phyloP scores from a whole-genome alignment of 495 filamentous ascomycete species.

The Penicillium samsonianum region DNA sequence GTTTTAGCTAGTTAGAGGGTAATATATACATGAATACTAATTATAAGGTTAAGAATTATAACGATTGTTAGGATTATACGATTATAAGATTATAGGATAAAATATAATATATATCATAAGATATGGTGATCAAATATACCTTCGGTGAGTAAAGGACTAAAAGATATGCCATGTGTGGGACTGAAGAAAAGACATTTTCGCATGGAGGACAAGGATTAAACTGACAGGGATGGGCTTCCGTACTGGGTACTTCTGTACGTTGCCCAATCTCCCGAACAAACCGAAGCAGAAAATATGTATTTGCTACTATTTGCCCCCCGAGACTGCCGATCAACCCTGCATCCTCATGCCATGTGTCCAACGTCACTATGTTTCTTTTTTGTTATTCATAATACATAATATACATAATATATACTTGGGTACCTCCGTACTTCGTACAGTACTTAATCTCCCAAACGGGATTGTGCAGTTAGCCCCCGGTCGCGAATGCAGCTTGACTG shows the following conservation, averaged over 20 bases:
- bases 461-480: conserved; percentile 15
- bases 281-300: not conserved
- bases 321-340: conserved; percentile 7
- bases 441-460: conserved; percentile 4
- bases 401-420: not conserved
- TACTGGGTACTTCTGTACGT: not conserved
- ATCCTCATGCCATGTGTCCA: conserved; percentile 22
- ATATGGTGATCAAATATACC: not conserved
- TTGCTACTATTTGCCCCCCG: not conserved
- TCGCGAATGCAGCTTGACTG: conserved; percentile 19
- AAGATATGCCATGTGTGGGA: conserved; percentile 7
- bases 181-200: not conserved
- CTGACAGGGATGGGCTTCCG: not conserved
- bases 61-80: too few relatives aligned
- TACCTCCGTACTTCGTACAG: too few relatives aligned
- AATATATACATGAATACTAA: not conserved
- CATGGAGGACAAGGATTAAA: conserved; percentile 3
- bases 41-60: too few relatives aligned
- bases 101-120: not conserved
- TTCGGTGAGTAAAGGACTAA: not conserved
- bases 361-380: conserved; percentile 16
- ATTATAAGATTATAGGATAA: too few relatives aligned
- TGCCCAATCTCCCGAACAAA: not conserved
- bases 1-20: conserved; percentile 1
- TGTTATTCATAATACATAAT: too few relatives aligned